Base-by-base conservation (phyloP, 169 alveolate species). In the Eimeria praecox region DNA sequence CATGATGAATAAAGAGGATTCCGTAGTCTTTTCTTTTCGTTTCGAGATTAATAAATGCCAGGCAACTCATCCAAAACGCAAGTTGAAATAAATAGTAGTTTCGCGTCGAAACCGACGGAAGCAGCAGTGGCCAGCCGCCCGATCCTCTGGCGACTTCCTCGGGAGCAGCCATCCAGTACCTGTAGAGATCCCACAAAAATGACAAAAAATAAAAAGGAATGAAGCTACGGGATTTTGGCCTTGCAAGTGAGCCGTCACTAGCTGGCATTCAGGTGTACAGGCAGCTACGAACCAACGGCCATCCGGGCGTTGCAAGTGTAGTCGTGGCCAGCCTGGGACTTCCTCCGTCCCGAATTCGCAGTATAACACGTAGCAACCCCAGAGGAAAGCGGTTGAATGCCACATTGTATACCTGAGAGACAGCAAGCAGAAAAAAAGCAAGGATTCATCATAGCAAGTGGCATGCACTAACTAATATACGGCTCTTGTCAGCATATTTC, bases 31-130 rank as follows among this genome's bases (percentile, higher is more conserved):
- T 87, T 33, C 97, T 77, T 30, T 52, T 40, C 12, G 90, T 85
- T 66, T 96, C 97, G 24, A 89, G 16, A 59, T 64, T 69, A 35
- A 96, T 69, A 90, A 66, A 94, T 5, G 80, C 40, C 62, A 77
- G 20, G 22, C 95, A 85, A 18, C 95, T 86, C 12, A 46, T 33
- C 97, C 97, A 96, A 82, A 96, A 96, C 30, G 95, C 87, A 16
- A 88, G 16, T 78, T 94, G 90, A 27, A 46, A 46, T n/a, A 94
- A 66, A 69, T 96, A 96, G 52, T 42, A 94, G n/a, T 9, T 8
- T n/a, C 91, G 66, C 59, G 71, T 33, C 9, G 83, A 38, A n/a
- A 42, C 54, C 14, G 96, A 56, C 46, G 90, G 85, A 30, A 44
- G 69, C 40, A 83, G 86, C 59, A 52, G 75, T 0, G 83, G 88